Evolutionary conservation across 1,284 basidiomycete species (phyloP).

Genomic region (Hypsizygus ulmarius): DNA sequence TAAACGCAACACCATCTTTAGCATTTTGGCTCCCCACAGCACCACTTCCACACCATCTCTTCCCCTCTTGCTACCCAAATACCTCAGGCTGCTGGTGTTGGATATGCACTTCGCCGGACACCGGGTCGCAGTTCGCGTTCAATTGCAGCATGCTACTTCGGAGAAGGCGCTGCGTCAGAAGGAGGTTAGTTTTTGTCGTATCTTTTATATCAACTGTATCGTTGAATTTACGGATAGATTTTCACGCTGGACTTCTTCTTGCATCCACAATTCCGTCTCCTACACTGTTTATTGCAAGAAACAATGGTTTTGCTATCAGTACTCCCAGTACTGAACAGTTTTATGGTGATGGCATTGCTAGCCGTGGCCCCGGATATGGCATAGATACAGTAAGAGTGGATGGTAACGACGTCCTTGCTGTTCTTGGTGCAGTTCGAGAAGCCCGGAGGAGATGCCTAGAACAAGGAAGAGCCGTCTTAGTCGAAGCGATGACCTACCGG

Average conservation of each 20-base stretch:
- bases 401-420: conserved; percentile 91
- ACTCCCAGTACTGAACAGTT: conserved; percentile 91
- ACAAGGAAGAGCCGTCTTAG: conserved; percentile 78
- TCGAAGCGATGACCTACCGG: conserved; percentile 94
- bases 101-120: conserved; percentile 82
- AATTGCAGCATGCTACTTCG: conserved; percentile 90
- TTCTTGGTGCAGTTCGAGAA: conserved; percentile 78
- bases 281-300: conserved; percentile 74
- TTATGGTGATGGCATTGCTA: conserved; percentile 90
- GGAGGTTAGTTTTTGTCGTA: conserved; percentile 39
- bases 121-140: conserved; percentile 69
- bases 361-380: conserved; percentile 92
- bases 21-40: conserved; percentile 84
- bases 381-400: conserved; percentile 90
- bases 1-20: conserved; percentile 25
- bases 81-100: conserved; percentile 93
- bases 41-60: conserved; percentile 93
- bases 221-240: conserved; percentile 40
- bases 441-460: conserved; percentile 77
- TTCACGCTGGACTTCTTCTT: conserved; percentile 75
- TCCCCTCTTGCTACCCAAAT: conserved; percentile 95
- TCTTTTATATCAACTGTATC: background rate
- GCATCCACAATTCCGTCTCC: conserved; percentile 76
- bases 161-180: conserved; percentile 79
- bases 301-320: conserved; percentile 93